Conservation (phyloP, 108 stramenopile genomes). For the Pelagomonas calceolata region DNA sequence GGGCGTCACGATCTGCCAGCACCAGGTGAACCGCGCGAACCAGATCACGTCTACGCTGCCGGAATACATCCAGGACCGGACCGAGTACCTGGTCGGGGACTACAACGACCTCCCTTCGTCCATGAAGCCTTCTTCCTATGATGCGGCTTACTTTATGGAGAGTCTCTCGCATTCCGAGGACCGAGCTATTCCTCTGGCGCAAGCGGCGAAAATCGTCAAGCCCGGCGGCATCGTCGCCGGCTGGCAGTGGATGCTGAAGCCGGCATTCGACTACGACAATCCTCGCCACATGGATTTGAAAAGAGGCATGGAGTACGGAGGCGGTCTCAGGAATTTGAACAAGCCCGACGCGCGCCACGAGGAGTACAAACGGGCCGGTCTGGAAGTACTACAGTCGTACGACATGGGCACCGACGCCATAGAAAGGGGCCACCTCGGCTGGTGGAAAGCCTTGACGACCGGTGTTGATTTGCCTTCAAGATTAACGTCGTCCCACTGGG, state of each 20-base stretch:
- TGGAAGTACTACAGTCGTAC: background rate
- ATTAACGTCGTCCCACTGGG: background rate
- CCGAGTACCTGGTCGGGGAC: background rate
- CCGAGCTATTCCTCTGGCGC: background rate
- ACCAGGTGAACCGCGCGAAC: background rate
- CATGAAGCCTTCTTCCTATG: background rate
- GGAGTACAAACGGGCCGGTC: background rate
- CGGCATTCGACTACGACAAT: background rate
- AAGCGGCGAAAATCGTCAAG: background rate
- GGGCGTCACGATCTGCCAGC: background rate
- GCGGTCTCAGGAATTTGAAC: background rate
- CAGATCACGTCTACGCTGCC: background rate
- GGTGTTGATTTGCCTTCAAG: background rate
- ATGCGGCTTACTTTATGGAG: background rate
- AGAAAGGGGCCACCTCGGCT: background rate
- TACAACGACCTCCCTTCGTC: background rate
- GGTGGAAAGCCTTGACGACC: background rate
- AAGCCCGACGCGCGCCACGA: background rate
- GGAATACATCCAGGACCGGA: background rate
- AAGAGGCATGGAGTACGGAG: background rate
- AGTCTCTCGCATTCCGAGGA: background rate
- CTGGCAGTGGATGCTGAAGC: background rate
- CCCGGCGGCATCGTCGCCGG: slow-evolving; percentile 1
- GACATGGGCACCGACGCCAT: slow-evolving; percentile 1
- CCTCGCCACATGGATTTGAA: background rate